Conservation (phyloP, 768 basidiomycete genomes). For the Saitozyma sp. region DNA sequence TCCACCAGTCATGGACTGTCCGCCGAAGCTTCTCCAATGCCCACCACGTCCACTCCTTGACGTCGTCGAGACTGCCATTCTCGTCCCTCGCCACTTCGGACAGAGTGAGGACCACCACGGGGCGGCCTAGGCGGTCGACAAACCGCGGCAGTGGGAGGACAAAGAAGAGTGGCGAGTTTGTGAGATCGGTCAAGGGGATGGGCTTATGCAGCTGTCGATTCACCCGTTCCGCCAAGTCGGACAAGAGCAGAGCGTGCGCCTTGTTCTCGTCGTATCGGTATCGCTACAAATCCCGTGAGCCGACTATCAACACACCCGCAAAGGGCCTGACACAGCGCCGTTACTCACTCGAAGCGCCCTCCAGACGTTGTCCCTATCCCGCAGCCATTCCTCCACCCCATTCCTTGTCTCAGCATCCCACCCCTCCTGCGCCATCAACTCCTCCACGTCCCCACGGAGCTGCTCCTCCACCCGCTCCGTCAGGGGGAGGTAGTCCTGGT, state of each 20-base stretch:
- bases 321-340: background rate
- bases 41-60: conserved; percentile 50
- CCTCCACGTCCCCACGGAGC: conserved; percentile 32
- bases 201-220: conserved; percentile 24
- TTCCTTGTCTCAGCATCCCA: conserved; percentile 33
- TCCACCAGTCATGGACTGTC: conserved; percentile 38
- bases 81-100: conserved; percentile 35
- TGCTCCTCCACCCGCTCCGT: conserved; percentile 36
- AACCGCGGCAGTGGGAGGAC: conserved; percentile 42
- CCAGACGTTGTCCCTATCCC: conserved; percentile 33
- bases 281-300: conserved; percentile 21
- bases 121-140: conserved; percentile 37
- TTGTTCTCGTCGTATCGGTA: conserved; percentile 33
- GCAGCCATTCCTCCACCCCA: conserved; percentile 39
- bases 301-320: background rate
- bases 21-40: conserved; percentile 44
- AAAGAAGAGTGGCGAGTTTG: conserved; percentile 40
- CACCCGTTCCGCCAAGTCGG: conserved; percentile 26
- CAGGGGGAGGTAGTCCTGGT: conserved; percentile 30
- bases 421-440: conserved; percentile 33
- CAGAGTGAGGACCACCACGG: conserved; percentile 44
- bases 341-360: conserved; percentile 36
- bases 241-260: conserved; percentile 23
- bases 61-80: conserved; percentile 28
- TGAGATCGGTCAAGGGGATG: conserved; percentile 28